Evolutionary conservation across 202 grass and related monocot genomes (phyloP), one percentile per base, ranked within the genome.

Genomic region (Alloteropsis angusta): DNA sequence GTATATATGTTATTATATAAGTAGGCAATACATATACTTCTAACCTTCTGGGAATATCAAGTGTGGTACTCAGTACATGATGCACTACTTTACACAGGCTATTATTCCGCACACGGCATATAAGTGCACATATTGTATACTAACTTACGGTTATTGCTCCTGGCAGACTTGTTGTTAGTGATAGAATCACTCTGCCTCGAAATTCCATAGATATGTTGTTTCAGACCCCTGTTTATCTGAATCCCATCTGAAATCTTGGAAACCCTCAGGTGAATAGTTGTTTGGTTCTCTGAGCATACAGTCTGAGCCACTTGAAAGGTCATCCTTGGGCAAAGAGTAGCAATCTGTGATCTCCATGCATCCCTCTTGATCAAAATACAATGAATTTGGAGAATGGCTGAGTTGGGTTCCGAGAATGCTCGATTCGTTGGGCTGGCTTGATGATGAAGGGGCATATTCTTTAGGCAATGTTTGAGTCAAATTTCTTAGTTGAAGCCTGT

Each of bases 131-230:
- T n/a, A n/a, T 69, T 34, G 35, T 30, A 13, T 49, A 17, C 9
- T 64, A 42, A 16, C 11, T 19, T 68, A 67, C 8, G 0, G 46
- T 52, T 67, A 68, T 0, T 6, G 16, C 18, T 66, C 21, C 8
- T 32, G 22, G 9, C 36, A 41, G 39, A 3, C 71, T 18, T 43
- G 19, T 3, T 41, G 21, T 21, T 47, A 43, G 9, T 19, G 5
- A 30, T 45, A 19, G 11, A 56, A 71, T 74, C 58, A 55, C 37
- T 75, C 71, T n/a, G 25, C 23, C 47, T 65, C 49, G 18, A 82
- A 82, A 66, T 82, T 82, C 71, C 71, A 82, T 45, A 82, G 23
- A 44, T 44, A 75, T 26, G 80, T 55, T 21, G 80, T 55, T 45
- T 74, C 80, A 57, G 48, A 66, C 22, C 25, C 17, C 47, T 83